A percentile compares a stretch with the other conserved stretches of the same genome.
Evolutionary conservation across 2,329 filamentous ascomycete species (phyloP).

Genomic region (Apiospora saccharicola): DNA sequence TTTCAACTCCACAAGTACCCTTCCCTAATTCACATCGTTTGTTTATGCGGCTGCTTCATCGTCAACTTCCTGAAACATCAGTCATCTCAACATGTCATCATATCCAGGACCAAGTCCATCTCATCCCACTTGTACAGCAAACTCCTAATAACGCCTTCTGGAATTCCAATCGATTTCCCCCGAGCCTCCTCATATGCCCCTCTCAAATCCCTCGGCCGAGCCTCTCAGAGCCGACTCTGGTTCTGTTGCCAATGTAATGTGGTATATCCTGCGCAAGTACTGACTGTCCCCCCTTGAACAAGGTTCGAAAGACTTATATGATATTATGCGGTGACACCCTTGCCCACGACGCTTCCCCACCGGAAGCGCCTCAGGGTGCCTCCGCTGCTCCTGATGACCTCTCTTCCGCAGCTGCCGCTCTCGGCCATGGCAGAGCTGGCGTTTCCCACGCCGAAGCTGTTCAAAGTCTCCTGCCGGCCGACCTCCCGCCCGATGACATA

Average conservation of each 20-base stretch:
- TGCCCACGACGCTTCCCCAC: constrained; percentile 59
- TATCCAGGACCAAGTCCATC: not conserved
- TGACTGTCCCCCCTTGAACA: not conserved
- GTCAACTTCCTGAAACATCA: constrained; percentile 3
- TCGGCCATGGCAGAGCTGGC: constrained; percentile 48
- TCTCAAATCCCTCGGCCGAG: not conserved
- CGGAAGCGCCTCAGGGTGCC: constrained; percentile 60
- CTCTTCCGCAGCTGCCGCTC: constrained; percentile 57
- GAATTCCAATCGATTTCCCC: not conserved
- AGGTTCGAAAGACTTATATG: not conserved
- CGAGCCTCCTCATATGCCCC: not conserved
- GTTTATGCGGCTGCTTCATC: not conserved
- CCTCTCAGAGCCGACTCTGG: not conserved
- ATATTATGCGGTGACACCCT: constrained; percentile 29
- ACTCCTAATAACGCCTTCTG: not conserved
- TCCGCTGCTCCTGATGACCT: constrained; percentile 60
- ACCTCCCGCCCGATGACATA: constrained; percentile 74
- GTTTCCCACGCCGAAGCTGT: constrained; percentile 51
- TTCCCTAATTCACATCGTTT: not conserved
- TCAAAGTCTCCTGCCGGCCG: constrained; percentile 65
- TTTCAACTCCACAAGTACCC: not conserved
- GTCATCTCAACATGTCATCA: constrained; percentile 18
- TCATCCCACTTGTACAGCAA: not conserved
- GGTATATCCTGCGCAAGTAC: constrained; percentile 7
- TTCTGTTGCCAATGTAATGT: not conserved